A percentile compares a stretch with the other conserved stretches of the same genome.
Evolutionary conservation across 441 rosid species (phyloP).

Genomic region (Geranium incanum): DNA sequence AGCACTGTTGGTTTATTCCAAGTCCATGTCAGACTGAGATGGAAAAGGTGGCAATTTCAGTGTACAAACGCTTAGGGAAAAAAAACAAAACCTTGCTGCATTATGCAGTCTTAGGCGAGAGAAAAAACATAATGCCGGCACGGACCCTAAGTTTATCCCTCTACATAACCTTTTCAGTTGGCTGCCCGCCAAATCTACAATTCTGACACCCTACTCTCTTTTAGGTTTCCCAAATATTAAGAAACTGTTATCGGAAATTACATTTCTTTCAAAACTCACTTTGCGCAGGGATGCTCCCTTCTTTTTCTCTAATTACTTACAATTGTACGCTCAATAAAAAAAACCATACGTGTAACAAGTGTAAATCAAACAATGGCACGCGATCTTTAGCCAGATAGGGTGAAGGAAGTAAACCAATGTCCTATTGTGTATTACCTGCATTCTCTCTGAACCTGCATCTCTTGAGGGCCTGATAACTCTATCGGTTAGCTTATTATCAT

Average conservation of each 20-base stretch:
- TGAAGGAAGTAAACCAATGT: background rate
- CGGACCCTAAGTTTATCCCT: too few species aligned
- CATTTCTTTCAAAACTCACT: background rate
- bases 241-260: background rate
- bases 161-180: too few species aligned
- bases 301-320: background rate
- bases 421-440: conserved; percentile 49
- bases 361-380: background rate
- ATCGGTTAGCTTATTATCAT: conserved; percentile 44
- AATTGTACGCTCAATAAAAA: background rate
- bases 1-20: too few species aligned
- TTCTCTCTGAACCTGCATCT: conserved; percentile 52
- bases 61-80: too few species aligned
- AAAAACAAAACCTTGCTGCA: too few species aligned
- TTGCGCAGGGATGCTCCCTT: background rate
- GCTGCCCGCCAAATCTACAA: too few species aligned
- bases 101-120: too few species aligned
- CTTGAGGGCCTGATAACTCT: conserved; percentile 62
- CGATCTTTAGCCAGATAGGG: background rate
- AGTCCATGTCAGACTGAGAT: too few species aligned
- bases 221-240: too few species aligned
- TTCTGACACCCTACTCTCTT: too few species aligned
- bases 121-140: too few species aligned
- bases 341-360: background rate
- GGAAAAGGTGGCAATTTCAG: too few species aligned